Evolutionary conservation across 2,329 filamentous ascomycete species (phyloP), one percentile per base, ranked within the genome.

Genomic region (Fusarium robinianum): DNA sequence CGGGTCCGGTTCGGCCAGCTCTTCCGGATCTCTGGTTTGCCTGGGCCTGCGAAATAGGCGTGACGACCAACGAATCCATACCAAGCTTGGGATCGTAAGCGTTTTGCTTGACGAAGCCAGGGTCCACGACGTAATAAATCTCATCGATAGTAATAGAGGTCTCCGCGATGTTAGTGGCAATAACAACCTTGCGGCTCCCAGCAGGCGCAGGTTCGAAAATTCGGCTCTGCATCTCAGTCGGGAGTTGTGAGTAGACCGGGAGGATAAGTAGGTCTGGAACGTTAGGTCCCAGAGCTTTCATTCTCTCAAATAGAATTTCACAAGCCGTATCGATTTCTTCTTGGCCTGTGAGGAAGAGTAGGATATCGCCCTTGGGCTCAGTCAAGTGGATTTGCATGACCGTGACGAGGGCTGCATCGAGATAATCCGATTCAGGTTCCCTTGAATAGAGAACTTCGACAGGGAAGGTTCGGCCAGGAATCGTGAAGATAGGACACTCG

Each of bases 371-470:
- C 12, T 85, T 79, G 6, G 91, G 90, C 62, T 99, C 94, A 2
- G 87, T 94, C 12, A 99, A 72, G 65, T 99, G 94, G 41, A 99
- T 97, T 64, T 97, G 90, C 92, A 99, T 96, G 33, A 96, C 90
- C 0, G 94, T 97, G 10, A 91, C 87, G n/a, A 99, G 75, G 0
- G 94, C 90, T 2, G 91, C 85, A 66, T 97, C 94, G 10, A 99
- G 75, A 60, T 99, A 99, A 64, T 99, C 95, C 0, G 88, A 90
- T 65, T 97, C 94, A 0, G 95, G 94, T 63, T 99, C 94, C 43
- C 88, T 81, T 3, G 89, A 95, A 69, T 97, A 99, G 68, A 99
- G 85, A 41, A 97, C 84, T 69, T 97, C 94, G 19, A 99, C 94
- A 0, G 95, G 94, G 72, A 85, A 99, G 0, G 94, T 97, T 52